Evolutionary conservation across 495 filamentous ascomycete species (phyloP), one percentile per base, ranked within the genome.

Genomic region (Trichoderma asperelloides): DNA sequence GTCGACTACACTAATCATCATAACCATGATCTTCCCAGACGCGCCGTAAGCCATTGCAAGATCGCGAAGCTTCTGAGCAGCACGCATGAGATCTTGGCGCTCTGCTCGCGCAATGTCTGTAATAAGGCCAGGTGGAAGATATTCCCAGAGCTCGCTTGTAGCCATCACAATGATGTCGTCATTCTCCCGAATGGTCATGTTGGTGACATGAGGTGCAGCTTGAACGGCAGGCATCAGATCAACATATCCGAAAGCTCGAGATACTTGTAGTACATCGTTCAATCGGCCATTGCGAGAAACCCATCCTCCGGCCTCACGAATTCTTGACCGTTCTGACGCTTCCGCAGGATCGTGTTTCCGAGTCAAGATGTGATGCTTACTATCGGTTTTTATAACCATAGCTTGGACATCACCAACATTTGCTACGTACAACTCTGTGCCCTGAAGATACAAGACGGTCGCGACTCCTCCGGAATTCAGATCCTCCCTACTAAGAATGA

Each of bases 391-490:
- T 68, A 98, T 92, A 37, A 99, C 85, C 77, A 98, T 91, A 28
- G 93, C 95, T 74, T 97, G 92, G 0, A 90, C 91, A 80, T 99
- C 92, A 62, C 95, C 95, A 16, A 98, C 89, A 72, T 99, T 98
- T 70, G 93, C 94, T 63, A 96, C 88, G 73, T 91, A 98, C 15
- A 99, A 80, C 68, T 97, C 92, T 79, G 91, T 92, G 67, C 88
- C 87, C 70, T 93, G 87, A 47, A 98, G 77, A 73, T 96, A 98
- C 69, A 96, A 79, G 2, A 98, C 90, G 5, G 96, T 97, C 9
- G 96, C 95, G 47, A 96, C 92, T 28, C 90, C 90, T 47, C 96
- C 96, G 40, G 91, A 93, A 65, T 87, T 85, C 55, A 98, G 82
- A 74, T 98, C 95, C 69, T 96, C 92, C 62, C 90, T 88, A 68